Evolutionary conservation across 2,329 filamentous ascomycete species (phyloP).

Genomic region (Colletotrichum coccodes): DNA sequence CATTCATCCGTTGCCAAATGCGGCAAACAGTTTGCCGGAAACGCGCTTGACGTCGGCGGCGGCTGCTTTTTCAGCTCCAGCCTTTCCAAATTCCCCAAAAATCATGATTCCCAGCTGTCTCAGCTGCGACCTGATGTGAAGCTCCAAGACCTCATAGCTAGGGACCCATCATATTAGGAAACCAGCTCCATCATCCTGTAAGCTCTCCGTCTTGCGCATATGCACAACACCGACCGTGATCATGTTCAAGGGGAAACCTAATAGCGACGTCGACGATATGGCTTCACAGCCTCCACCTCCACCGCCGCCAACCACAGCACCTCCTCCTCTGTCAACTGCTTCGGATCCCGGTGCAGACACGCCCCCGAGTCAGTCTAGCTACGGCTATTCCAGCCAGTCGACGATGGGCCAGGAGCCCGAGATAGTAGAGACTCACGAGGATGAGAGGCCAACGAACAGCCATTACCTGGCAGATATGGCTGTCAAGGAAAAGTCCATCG

Average conservation of each 20-base stretch:
- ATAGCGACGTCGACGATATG: constrained; percentile 8
- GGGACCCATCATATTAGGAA: background rate
- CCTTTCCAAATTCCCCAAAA: background rate
- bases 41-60: constrained; percentile 33
- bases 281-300: background rate
- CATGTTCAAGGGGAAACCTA: constrained; percentile 27
- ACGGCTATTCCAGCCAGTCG: constrained; percentile 24
- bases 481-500: constrained; percentile 38
- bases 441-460: constrained; percentile 46
- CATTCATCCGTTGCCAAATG: constrained; percentile 12
- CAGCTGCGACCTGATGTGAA: constrained; percentile 1
- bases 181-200: background rate
- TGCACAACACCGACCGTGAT: background rate
- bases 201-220: background rate
- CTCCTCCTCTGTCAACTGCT: background rate
- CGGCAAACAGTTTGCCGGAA: constrained; percentile 2
- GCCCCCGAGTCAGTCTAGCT: constrained; percentile 8
- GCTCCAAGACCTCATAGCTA: constrained; percentile 1
- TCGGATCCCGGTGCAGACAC: background rate
- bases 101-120: constrained; percentile 2
- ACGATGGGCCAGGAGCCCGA: constrained; percentile 40
- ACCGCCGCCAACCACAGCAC: background rate
- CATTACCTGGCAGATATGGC: constrained; percentile 48
- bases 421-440: constrained; percentile 39
- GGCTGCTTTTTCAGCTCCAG: constrained; percentile 1